These are phyloP conservation scores for Ophidiomyces ophidiicola DNA, from an alignment of 2,329 filamentous ascomycete species.

Conservation along the genomic window DNA sequence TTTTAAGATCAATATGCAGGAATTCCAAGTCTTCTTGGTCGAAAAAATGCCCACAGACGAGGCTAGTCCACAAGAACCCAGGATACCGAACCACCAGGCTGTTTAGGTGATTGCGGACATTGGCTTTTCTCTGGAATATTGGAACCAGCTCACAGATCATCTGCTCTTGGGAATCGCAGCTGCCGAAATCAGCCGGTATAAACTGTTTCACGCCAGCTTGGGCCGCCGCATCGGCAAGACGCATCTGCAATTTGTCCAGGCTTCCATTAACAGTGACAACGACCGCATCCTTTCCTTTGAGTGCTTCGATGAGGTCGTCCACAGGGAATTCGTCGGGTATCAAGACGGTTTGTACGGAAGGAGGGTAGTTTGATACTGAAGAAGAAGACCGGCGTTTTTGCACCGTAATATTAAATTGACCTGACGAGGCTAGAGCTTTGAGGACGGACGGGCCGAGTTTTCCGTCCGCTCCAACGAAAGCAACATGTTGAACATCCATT, in stretches of 20 bases:
- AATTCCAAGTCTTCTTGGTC: constrained; percentile 1
- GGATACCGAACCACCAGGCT: not conserved
- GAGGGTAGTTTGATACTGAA: constrained; percentile 7
- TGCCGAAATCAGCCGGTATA: constrained; percentile 12
- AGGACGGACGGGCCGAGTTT: constrained; percentile 9
- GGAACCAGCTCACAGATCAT: constrained; percentile 6
- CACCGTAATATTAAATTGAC: constrained; percentile 8
- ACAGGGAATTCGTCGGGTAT: constrained; percentile 7
- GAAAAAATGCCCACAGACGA: constrained; percentile 12
- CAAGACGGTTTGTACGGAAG: constrained; percentile 1
- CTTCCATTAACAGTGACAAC: constrained; percentile 6
- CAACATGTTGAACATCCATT: constrained; percentile 9
- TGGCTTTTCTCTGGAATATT: constrained; percentile 6
- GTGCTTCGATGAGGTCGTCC: constrained; percentile 4
- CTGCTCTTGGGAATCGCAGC: constrained; percentile 11
- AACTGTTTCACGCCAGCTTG: constrained; percentile 11
- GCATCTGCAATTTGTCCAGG: constrained; percentile 7
- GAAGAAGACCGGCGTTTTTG: constrained; percentile 10
- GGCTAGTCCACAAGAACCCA: constrained; percentile 7
- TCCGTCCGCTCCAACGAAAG: constrained; percentile 10
- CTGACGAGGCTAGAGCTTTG: constrained; percentile 5
- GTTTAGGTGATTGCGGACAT: constrained; percentile 8
- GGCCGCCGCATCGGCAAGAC: constrained; percentile 6
- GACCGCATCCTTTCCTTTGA: constrained; percentile 9
- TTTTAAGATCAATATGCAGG: constrained; percentile 3